Conservation (phyloP, 129 eudicot species). For the Centrapalus pauciflorus region DNA sequence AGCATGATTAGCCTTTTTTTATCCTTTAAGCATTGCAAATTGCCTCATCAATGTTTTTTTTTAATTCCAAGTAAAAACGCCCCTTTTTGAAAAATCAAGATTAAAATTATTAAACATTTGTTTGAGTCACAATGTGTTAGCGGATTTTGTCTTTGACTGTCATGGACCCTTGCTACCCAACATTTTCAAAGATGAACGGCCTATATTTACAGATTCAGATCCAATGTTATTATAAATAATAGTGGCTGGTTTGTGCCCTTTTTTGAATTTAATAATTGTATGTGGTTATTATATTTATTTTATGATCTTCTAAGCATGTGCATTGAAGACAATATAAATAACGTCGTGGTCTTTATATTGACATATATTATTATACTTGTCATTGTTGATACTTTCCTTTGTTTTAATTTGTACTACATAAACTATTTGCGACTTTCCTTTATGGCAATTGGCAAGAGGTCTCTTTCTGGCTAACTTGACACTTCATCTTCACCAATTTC, state of each 20-base stretch:
- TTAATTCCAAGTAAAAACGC: not conserved
- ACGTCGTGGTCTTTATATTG: not conserved
- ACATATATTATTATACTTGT: not conserved
- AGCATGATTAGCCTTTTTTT: not conserved
- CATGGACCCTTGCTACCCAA: constrained; percentile 7
- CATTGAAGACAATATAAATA: not conserved
- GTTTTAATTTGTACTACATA: not conserved
- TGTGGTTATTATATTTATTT: constrained; percentile 2
- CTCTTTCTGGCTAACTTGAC: not conserved
- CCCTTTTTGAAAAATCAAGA: not conserved
- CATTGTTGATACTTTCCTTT: not conserved
- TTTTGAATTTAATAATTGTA: not conserved
- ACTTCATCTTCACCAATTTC: not conserved
- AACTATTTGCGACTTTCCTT: not conserved
- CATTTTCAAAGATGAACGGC: not conserved
- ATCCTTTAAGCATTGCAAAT: not conserved
- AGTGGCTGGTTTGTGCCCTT: not conserved
- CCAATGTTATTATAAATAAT: not conserved
- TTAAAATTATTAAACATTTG: not conserved
- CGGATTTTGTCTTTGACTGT: not conserved
- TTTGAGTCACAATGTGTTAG: not conserved
- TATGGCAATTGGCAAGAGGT: not conserved
- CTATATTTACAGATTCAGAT: constrained; percentile 10
- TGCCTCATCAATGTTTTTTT: not conserved
- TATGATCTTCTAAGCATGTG: not conserved